phyloP scores from a whole-genome alignment of 495 filamentous ascomycete genomes.

The Hyaloscypha finlandica region DNA sequence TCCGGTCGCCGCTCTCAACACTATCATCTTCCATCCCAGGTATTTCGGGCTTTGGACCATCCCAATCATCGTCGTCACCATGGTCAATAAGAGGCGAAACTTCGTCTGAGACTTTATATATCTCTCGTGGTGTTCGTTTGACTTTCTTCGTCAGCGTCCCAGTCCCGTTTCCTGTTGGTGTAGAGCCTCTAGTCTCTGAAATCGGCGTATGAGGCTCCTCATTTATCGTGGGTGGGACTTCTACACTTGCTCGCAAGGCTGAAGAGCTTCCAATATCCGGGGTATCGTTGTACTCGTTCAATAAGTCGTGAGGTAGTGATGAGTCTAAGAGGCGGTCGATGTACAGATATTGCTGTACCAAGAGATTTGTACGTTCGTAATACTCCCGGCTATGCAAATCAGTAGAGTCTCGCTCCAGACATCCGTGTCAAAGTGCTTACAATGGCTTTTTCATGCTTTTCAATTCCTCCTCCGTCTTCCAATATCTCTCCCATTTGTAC shows the following conservation, averaged over 20 bases:
- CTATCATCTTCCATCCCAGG: conserved; percentile 58
- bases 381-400: conserved; percentile 60
- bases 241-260: conserved; percentile 38
- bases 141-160: conserved; percentile 46
- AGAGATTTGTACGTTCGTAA: conserved; percentile 79
- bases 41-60: conserved; percentile 46
- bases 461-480: conserved; percentile 68
- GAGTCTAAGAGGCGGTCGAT: conserved; percentile 91
- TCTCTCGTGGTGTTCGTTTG: conserved; percentile 76
- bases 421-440: conserved; percentile 37
- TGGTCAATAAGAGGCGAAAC: conserved; percentile 16
- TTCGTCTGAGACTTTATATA: conserved; percentile 77
- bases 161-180: conserved; percentile 5
- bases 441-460: conserved; percentile 64
- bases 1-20: conserved; percentile 61
- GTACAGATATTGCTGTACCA: conserved; percentile 86
- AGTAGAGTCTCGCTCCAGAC: background rate
- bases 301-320: conserved; percentile 78
- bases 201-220: conserved; percentile 41
- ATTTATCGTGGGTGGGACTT: conserved; percentile 58
- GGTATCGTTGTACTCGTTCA: conserved; percentile 78
- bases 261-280: conserved; percentile 37
- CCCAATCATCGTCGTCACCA: conserved; percentile 32
- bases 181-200: background rate
- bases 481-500: conserved; percentile 75